Percentiles rank a stretch among this genome's conserved stretches.
phyloP scores from a whole-genome alignment of 306 rosid genomes.

The Prinsepia uniflora region DNA sequence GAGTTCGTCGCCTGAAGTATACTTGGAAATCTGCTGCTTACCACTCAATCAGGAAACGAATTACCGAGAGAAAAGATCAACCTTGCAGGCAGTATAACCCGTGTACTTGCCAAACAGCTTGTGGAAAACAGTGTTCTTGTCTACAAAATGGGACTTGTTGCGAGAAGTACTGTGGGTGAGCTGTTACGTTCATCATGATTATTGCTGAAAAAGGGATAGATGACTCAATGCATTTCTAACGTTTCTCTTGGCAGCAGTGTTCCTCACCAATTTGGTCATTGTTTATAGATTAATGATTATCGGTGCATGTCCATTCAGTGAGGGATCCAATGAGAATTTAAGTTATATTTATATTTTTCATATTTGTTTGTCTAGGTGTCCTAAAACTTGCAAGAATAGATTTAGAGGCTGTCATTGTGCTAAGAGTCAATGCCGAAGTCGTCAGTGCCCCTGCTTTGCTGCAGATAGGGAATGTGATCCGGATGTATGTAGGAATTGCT shows the following conservation, averaged over 20 bases:
- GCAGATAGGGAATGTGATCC: slow-evolving; percentile 99
- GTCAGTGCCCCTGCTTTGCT: slow-evolving; percentile 98
- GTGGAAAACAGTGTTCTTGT: slow-evolving; percentile 96
- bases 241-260: slow-evolving; percentile 10
- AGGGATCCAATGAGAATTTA: background rate
- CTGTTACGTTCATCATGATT: slow-evolving; percentile 16
- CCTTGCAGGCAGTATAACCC: slow-evolving; percentile 99
- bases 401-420: slow-evolving; percentile 99
- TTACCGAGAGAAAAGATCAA: slow-evolving; percentile 93
- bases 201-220: background rate
- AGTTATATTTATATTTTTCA: slow-evolving; percentile 1
- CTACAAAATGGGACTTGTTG: slow-evolving; percentile 96
- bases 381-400: slow-evolving; percentile 88
- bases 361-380: slow-evolving; percentile 48
- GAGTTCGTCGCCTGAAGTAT: slow-evolving; percentile 96
- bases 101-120: slow-evolving; percentile 87
- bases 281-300: slow-evolving; percentile 22
- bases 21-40: slow-evolving; percentile 98
- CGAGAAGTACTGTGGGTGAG: slow-evolving; percentile 98
- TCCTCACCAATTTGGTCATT: background rate
- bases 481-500: slow-evolving; percentile 94
- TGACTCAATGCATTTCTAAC: background rate
- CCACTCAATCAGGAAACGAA: slow-evolving; percentile 93
- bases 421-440: slow-evolving; percentile 96
- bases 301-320: background rate